Evolutionary conservation across 768 basidiomycete genomes (phyloP).

Genomic region (Boletus fagicola): DNA sequence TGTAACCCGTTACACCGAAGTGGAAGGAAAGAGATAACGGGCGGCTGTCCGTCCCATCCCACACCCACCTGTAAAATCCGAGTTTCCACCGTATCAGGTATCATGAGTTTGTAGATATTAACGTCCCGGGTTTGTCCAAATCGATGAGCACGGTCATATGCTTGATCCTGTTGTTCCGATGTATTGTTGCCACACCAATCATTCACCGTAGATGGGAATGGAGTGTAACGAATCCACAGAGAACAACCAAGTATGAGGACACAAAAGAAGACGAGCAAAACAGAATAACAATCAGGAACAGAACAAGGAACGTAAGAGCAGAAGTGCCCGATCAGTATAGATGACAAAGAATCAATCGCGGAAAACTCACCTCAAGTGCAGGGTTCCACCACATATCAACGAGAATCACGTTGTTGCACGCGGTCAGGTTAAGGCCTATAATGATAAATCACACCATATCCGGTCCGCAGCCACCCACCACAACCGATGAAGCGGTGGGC

Average conservation of each 20-base stretch:
- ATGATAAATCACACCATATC: conserved; percentile 5
- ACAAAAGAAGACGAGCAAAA: neutral
- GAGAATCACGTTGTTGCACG: conserved; percentile 92
- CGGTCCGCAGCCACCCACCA: neutral
- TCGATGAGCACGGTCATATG: conserved; percentile 89
- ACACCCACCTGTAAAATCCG: conserved; percentile 67
- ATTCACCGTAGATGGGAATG: neutral
- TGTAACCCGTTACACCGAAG: neutral
- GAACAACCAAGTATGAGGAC: neutral
- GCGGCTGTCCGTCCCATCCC: neutral
- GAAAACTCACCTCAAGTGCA: conserved; percentile 63
- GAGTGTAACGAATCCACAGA: neutral
- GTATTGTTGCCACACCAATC: neutral
- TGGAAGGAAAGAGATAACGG: neutral
- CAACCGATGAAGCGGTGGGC: conserved; percentile 1
- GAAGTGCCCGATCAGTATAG: conserved; percentile 8
- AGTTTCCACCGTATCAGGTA: conserved; percentile 84
- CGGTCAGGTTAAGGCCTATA: conserved; percentile 82
- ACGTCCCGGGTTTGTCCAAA: conserved; percentile 87
- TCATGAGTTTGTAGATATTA: conserved; percentile 85
- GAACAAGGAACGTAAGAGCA: neutral
- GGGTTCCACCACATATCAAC: conserved; percentile 97
- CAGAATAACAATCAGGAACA: neutral
- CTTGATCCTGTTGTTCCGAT: conserved; percentile 64
- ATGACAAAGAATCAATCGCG: neutral